Evolutionary conservation across 1,284 basidiomycete genomes (phyloP), one percentile per base, ranked within the genome.

Genomic region (Filobasidium uniguttulatum): DNA sequence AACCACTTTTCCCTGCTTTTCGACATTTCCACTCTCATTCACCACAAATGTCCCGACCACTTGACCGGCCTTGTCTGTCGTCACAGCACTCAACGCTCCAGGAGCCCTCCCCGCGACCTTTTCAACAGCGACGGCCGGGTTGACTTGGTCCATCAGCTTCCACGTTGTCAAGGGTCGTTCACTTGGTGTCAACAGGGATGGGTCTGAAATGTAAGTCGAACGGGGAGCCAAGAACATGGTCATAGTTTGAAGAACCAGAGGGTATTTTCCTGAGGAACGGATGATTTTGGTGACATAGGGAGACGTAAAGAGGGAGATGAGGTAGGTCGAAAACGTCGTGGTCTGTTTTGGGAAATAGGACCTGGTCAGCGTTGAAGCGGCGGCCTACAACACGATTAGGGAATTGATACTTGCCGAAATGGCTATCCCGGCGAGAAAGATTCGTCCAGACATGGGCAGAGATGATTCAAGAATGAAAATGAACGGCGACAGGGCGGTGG

Each of bases 381-480:
- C 36, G 36, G 20, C 19, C 8, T 20, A 20, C n/a, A 12, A 89
- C 73, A 0, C 74, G 77, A 7, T 84, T 88, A 48, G 82, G 85
- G 33, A 82, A 68, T 9, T 76, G 74, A 33, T 79, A 82, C 0
- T 83, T 85, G 34, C 74, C 74, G 44, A 90, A 22, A 56, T 59
- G 1, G 85, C 85, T 3, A 82, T 81, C 12, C 71, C 70, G 1
- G 78, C 80, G 41, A 91, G 72, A 3, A 77, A 79, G 19, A 79
- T 60, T n/a, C 85, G 77, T 0, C 81, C 86, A 17, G 75, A 73
- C 34, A 76, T 61, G 0, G 84, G 82, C 14, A 91, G 73, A 23
- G 76, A 76, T 5, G 83, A 83, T 54, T 87, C 83, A 52, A 87
- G 74, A 38, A 86, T 65, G 63, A 90, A 81, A 52, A 91, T 77